Evolutionary conservation across 83 land plant species (phyloP), one percentile per base, ranked within the genome.

Genomic region (Picea abies): DNA sequence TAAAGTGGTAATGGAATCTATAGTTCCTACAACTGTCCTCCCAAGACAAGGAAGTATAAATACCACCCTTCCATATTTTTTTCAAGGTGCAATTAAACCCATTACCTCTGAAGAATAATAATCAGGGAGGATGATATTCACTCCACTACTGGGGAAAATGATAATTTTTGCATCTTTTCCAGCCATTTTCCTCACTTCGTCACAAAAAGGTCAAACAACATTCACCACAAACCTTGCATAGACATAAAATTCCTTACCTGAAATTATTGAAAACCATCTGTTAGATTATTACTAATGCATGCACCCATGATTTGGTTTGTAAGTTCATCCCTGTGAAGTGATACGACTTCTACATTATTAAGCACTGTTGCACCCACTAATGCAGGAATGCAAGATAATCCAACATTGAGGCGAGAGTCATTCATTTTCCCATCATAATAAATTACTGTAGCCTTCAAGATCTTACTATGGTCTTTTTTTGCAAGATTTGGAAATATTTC

Each of bases 1-100:
- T n/a, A n/a, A n/a, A n/a, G n/a, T n/a, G n/a, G n/a, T n/a, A n/a
- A n/a, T n/a, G n/a, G n/a, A n/a, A n/a, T n/a, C n/a, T n/a, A n/a
- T n/a, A n/a, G n/a, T n/a, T n/a, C n/a, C n/a, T n/a, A n/a, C n/a
- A n/a, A n/a, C n/a, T n/a, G n/a, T n/a, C n/a, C n/a, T n/a, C n/a
- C n/a, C n/a, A n/a, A n/a, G n/a, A n/a, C n/a, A n/a, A n/a, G n/a
- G n/a, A n/a, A n/a, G n/a, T n/a, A n/a, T n/a, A n/a, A n/a, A n/a
- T n/a, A 97, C 92, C 68, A 98, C 99, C 60, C 99, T 95, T 1
- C 99, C 99, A 90, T 98, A 95, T 84, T 98, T 98, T 20, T 99
- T 98, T 84, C 94, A 96, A 14, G 98, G 98, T 81, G 96, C 97
- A 86, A 98, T 98, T 44, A 98, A 79, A 4, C 99, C 99, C 98